phyloP scores from a whole-genome alignment of 2,329 filamentous ascomycete species.

The Apiospora saccharicola region DNA sequence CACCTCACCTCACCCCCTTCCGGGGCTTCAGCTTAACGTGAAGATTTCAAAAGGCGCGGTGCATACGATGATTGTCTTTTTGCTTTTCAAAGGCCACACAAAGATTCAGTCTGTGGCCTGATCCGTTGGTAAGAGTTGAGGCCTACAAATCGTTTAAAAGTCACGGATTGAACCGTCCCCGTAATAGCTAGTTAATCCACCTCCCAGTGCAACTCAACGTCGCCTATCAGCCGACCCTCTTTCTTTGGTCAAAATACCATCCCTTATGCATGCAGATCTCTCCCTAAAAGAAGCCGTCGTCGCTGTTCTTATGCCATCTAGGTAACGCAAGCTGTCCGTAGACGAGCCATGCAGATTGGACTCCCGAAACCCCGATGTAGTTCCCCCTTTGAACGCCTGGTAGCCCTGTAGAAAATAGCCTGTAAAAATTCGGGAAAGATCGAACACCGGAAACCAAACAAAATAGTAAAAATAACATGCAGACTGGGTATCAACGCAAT shows the following conservation, averaged over 20 bases:
- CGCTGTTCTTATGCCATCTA: slow-evolving; percentile 18
- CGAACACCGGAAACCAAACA: not conserved
- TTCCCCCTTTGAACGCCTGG: not conserved
- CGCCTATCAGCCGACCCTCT: not conserved
- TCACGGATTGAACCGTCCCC: not conserved
- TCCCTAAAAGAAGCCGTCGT: slow-evolving; percentile 4
- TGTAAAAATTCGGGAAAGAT: not conserved
- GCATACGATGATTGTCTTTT: not conserved
- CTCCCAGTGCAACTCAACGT: not conserved
- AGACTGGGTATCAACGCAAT: slow-evolving; percentile 24
- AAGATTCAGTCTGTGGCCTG: not conserved
- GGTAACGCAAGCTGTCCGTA: not conserved
- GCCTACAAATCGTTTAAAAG: not conserved
- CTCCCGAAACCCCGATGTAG: not conserved
- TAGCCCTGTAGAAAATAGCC: not conserved
- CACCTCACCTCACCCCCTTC: not conserved
- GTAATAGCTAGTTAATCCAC: not conserved
- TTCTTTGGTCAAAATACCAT: not conserved
- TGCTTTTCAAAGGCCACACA: not conserved
- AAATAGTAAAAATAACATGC: not conserved
- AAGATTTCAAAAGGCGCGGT: not conserved
- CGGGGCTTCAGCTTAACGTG: not conserved
- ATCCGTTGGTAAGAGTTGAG: not conserved
- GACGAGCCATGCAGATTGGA: not conserved
- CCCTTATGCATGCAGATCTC: not conserved